Conservation (phyloP, 345 rosid species). For the Toxicodendron radicans region DNA sequence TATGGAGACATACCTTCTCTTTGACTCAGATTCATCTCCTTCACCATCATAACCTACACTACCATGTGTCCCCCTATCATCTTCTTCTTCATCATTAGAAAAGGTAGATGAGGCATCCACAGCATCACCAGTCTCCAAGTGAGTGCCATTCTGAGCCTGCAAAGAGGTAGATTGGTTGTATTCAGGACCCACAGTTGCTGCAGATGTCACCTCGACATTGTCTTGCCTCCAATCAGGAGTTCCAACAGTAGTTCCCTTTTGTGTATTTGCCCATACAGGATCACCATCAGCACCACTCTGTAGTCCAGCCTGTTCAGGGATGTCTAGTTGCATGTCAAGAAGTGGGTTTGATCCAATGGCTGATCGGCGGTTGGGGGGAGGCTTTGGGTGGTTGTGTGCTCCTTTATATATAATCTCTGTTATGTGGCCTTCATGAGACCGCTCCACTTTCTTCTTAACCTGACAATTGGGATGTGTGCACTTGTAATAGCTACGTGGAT, state of each 20-base stretch:
- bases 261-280: constrained; percentile 48
- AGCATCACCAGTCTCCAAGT: constrained; percentile 61
- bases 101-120: constrained; percentile 76
- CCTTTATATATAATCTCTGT: constrained; percentile 97
- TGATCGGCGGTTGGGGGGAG: constrained; percentile 62
- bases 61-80: constrained; percentile 70
- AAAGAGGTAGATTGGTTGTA: constrained; percentile 44
- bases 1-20: constrained; percentile 66
- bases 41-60: constrained; percentile 69
- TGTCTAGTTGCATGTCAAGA: constrained; percentile 53
- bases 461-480: constrained; percentile 85
- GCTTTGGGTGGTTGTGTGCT: constrained; percentile 81
- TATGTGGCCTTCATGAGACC: constrained; percentile 93
- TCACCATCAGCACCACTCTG: constrained; percentile 49
- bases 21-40: constrained; percentile 84
- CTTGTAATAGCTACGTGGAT: constrained; percentile 96
- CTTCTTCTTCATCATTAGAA: constrained; percentile 74
- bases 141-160: constrained; percentile 50
- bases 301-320: constrained; percentile 48
- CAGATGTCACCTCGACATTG: constrained; percentile 65
- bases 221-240: constrained; percentile 60
- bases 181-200: constrained; percentile 54
- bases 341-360: constrained; percentile 54
- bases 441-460: constrained; percentile 94
- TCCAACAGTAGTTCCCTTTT: constrained; percentile 38